Evolutionary conservation across 2,329 filamentous ascomycete genomes (phyloP), one percentile per base, ranked within the genome.

Genomic region (Zasmidium angulare): DNA sequence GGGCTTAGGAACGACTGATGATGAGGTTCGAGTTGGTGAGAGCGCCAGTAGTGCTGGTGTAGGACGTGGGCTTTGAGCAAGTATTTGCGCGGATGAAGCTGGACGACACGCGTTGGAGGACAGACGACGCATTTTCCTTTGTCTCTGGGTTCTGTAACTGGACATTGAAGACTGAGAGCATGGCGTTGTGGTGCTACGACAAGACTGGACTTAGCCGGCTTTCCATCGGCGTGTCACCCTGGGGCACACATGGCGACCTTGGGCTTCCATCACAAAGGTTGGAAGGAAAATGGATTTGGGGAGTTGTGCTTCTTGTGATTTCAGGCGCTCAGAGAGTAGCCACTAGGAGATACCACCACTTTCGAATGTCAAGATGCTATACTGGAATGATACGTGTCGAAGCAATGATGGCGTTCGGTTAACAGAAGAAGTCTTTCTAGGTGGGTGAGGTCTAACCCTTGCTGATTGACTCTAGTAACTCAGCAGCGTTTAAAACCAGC

Each of bases 401-500:
- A n/a, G n/a, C n/a, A n/a, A n/a, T n/a, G n/a, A n/a, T n/a, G n/a
- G n/a, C n/a, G n/a, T n/a, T n/a, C n/a, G n/a, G n/a, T n/a, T n/a
- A n/a, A n/a, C n/a, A n/a, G n/a, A n/a, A n/a, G n/a, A n/a, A n/a
- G n/a, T n/a, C n/a, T n/a, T n/a, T n/a, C n/a, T n/a, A n/a, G n/a
- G n/a, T n/a, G n/a, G n/a, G n/a, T n/a, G n/a, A n/a, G n/a, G n/a
- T n/a, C n/a, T n/a, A n/a, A 29, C 6, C 11, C 4, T 29, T 29
- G 26, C 51, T 22, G 31, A 74, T 58, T n/a, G 67, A 56, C 58
- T 77, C 71, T 17, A 86, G 60, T 20, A 77, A 70, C 55, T 78
- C 77, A 4, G 87, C 88, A 58, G 86, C 78, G 1, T 77, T 72
- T 3, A 93, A 77, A 22, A 93, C 76, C 43, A 84, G 75, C 20